Evolutionary conservation across 139 green algal species (phyloP).

Genomic region (Penium margaritaceum): DNA sequence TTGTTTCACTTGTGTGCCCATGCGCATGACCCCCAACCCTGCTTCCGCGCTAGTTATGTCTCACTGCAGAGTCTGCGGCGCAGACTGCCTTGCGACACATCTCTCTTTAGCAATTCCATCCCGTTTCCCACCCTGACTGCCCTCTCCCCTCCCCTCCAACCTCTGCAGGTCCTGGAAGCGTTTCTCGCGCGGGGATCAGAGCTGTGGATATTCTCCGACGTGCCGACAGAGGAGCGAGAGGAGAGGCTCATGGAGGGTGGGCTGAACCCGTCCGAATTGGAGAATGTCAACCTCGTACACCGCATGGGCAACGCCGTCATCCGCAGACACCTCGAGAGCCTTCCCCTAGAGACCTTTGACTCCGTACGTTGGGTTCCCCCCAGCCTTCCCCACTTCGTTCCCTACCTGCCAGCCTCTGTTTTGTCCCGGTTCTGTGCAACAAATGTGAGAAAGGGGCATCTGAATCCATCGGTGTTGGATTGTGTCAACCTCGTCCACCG

Average conservation of each 20-base stretch:
- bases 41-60: too few species aligned
- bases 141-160: background rate
- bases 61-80: too few species aligned
- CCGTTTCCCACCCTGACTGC: background rate
- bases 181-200: conserved; percentile 50
- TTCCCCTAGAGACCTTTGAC: conserved; percentile 52
- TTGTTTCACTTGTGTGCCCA: too few species aligned
- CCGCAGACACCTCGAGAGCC: conserved; percentile 48
- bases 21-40: too few species aligned
- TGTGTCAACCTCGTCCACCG: conserved; percentile 52
- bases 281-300: conserved; percentile 52
- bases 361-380: conserved; percentile 30
- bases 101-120: too few species aligned
- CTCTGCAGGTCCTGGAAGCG: conserved; percentile 48
- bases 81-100: too few species aligned
- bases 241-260: conserved; percentile 36
- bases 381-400: too few species aligned
- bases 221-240: conserved; percentile 42
- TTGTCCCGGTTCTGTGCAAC: too few species aligned
- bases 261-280: conserved; percentile 36
- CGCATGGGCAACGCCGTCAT: conserved; percentile 49
- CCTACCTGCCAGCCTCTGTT: too few species aligned
- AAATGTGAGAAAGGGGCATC: too few species aligned
- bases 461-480: conserved; percentile 34
- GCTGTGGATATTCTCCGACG: conserved; percentile 55